Evolutionary conservation across 495 filamentous ascomycete species (phyloP).

Genomic region (Penicillium cosmopolitanum): DNA sequence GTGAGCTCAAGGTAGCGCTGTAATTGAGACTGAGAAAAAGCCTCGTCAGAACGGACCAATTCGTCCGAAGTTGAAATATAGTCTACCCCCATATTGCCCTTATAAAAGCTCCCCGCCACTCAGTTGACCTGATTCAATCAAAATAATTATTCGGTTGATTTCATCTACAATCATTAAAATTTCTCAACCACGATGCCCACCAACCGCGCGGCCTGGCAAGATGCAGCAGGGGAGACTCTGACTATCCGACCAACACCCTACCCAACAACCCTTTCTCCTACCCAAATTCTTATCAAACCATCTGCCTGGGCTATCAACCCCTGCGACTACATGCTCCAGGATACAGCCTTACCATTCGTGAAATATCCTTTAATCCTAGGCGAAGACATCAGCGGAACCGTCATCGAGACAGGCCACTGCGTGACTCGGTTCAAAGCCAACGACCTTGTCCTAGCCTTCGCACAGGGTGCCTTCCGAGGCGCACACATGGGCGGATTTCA

Average conservation of each 20-base stretch:
- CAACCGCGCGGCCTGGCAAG: not conserved
- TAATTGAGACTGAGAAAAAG: too few species aligned
- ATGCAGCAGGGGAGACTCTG: not conserved
- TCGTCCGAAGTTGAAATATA: too few species aligned
- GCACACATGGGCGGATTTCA: constrained; percentile 49
- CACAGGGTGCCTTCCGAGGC: constrained; percentile 12
- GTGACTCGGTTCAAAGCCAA: constrained; percentile 45
- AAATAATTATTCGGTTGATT: too few species aligned
- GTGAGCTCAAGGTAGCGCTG: too few species aligned
- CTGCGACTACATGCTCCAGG: constrained; percentile 38
- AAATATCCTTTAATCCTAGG: constrained; percentile 57
- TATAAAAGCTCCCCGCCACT: too few species aligned
- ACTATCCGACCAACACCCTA: constrained; percentile 29
- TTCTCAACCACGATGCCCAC: too few species aligned
- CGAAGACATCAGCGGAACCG: constrained; percentile 56
- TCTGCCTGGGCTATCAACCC: constrained; percentile 51
- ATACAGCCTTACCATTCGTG: constrained; percentile 25
- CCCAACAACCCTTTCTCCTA: constrained; percentile 30
- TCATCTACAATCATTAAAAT: too few species aligned
- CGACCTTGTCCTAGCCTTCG: constrained; percentile 32
- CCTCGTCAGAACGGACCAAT: too few species aligned
- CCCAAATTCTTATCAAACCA: constrained; percentile 44
- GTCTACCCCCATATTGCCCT: too few species aligned
- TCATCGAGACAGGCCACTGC: constrained; percentile 46
- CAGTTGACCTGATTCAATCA: too few species aligned